Conservation (phyloP, 352 stramenopile genomes). For the Discostella stelligera region DNA sequence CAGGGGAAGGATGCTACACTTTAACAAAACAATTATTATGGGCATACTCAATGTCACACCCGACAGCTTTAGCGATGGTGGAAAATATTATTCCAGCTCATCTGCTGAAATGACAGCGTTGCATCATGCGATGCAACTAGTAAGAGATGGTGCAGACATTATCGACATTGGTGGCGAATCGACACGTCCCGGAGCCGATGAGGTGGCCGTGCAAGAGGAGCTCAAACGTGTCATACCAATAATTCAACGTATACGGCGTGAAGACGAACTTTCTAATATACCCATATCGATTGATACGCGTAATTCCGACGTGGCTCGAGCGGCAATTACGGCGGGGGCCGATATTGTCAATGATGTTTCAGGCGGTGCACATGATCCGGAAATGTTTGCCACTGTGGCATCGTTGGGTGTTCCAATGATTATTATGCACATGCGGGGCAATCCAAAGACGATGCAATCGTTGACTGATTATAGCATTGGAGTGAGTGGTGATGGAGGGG, state of each 20-base stretch:
- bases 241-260: constrained; percentile 87
- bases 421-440: constrained; percentile 97
- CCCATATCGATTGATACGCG: constrained; percentile 97
- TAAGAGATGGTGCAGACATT: constrained; percentile 88
- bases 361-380: constrained; percentile 87
- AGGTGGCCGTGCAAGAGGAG: constrained; percentile 89
- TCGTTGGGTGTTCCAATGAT: constrained; percentile 87
- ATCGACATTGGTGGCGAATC: constrained; percentile 99
- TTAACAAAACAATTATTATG: constrained; percentile 89
- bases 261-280: constrained; percentile 65
- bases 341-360: constrained; percentile 98
- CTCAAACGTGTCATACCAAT: constrained; percentile 90
- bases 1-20: constrained; percentile 55
- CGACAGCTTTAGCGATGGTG: constrained; percentile 96
- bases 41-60: constrained; percentile 99
- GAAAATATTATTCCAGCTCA: constrained; percentile 61
- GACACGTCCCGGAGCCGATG: constrained; percentile 91
- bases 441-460: constrained; percentile 92
- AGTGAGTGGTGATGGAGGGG: neutral
- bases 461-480: constrained; percentile 83
- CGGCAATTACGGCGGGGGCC: constrained; percentile 89
- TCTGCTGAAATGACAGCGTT: constrained; percentile 79
- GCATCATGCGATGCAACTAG: constrained; percentile 88
- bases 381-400: constrained; percentile 90
- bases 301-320: constrained; percentile 87